phyloP scores from a whole-genome alignment of 164 flowering plant genomes.

The Vitis cinerea region DNA sequence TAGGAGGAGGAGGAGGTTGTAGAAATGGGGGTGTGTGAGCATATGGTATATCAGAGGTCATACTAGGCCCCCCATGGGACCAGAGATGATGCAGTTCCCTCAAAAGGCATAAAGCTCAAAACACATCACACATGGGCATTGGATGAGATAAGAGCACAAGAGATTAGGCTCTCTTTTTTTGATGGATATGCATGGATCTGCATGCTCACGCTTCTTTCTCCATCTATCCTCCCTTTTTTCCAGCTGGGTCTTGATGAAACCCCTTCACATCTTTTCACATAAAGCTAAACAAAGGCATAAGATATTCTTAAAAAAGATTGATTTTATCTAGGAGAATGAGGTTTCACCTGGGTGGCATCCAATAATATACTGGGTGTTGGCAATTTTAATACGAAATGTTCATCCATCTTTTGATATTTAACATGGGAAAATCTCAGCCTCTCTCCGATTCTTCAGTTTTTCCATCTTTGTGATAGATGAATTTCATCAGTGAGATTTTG shows the following conservation, averaged over 20 bases:
- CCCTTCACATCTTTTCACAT: constrained; percentile 24
- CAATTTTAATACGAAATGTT: no score
- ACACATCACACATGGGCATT: background rate
- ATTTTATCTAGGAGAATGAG: background rate
- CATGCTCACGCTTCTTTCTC: background rate
- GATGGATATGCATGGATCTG: constrained; percentile 6
- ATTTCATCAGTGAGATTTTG: no score
- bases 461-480: no score
- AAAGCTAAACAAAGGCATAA: background rate
- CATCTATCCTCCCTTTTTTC: background rate
- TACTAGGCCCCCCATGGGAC: constrained; percentile 1
- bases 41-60: no score
- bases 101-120: background rate
- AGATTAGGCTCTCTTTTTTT: background rate
- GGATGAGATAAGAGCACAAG: background rate
- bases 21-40: no score
- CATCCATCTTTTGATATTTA: no score
- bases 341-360: no score
- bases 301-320: background rate
- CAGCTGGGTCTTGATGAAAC: constrained; percentile 15
- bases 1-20: no score
- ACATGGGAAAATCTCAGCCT: no score
- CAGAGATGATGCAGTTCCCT: constrained; percentile 2
- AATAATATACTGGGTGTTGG: no score
- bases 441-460: no score